Evolutionary conservation across 106 monocot species (phyloP).

Genomic region (Dactylorhiza incarnata): DNA sequence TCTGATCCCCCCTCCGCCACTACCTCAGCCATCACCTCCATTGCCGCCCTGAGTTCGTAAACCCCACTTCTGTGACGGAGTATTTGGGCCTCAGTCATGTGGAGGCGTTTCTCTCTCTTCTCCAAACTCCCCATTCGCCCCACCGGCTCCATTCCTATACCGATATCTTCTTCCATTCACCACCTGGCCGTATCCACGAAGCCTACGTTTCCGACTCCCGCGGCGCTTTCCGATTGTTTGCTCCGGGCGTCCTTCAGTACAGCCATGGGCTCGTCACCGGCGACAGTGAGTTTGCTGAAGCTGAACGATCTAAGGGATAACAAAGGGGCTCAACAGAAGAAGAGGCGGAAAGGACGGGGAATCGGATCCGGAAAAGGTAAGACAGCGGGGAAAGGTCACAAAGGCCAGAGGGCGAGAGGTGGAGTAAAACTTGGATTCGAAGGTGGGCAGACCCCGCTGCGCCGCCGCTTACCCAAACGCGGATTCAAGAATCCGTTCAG

Average conservation of each 20-base stretch:
- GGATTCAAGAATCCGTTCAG: slow-evolving; percentile 86
- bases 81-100: slow-evolving; percentile 7
- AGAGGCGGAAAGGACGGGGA: slow-evolving; percentile 82
- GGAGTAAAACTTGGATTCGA: slow-evolving; percentile 87
- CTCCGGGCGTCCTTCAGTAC: background rate
- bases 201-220: background rate
- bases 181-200: background rate
- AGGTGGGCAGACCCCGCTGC: slow-evolving; percentile 89
- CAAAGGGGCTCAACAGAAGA: slow-evolving; percentile 62
- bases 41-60: too few species aligned
- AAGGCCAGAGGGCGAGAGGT: slow-evolving; percentile 89
- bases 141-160: background rate
- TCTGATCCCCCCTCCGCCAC: too few species aligned
- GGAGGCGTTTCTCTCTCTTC: slow-evolving; percentile 19
- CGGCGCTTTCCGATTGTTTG: background rate
- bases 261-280: slow-evolving; percentile 10
- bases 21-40: too few species aligned
- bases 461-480: slow-evolving; percentile 63
- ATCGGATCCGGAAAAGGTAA: slow-evolving; percentile 95
- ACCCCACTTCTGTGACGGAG: too few species aligned
- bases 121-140: slow-evolving; percentile 7
- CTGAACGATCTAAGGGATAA: slow-evolving; percentile 87
- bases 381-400: slow-evolving; percentile 86
- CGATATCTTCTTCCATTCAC: background rate
- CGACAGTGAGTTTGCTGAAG: slow-evolving; percentile 34